A percentile compares a stretch with the other conserved stretches of the same genome.
Evolutionary conservation across 2,329 filamentous ascomycete genomes (phyloP).

Genomic region (Epichloe brachyelytri): DNA sequence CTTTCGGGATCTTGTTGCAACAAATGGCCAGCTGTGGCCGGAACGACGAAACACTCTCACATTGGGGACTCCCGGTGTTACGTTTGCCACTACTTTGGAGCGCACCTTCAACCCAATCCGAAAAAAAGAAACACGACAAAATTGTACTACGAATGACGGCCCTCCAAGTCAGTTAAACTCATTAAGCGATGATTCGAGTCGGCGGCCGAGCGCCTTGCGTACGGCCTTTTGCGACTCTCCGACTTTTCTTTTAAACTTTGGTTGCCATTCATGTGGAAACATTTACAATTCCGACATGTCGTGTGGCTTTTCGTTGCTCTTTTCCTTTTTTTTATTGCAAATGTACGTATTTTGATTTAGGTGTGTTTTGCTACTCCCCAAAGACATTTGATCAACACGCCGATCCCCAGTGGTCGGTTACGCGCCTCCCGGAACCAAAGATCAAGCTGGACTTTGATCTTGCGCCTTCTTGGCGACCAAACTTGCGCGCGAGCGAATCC

Average conservation of each 20-base stretch:
- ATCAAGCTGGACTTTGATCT: slow-evolving; percentile 21
- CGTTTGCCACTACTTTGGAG: not conserved
- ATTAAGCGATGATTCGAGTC: slow-evolving; percentile 1
- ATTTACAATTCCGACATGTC: not conserved
- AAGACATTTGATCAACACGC: not conserved
- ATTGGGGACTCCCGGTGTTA: not conserved
- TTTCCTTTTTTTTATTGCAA: slow-evolving; percentile 2
- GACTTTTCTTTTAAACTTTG: not conserved
- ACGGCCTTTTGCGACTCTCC: not conserved
- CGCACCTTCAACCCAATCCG: not conserved
- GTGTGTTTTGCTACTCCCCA: slow-evolving; percentile 2
- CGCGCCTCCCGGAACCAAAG: not conserved
- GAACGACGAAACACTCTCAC: not conserved
- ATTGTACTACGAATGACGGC: slow-evolving; percentile 7
- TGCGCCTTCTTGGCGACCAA: slow-evolving; percentile 10
- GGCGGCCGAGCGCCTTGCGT: not conserved
- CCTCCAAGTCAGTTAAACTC: not conserved
- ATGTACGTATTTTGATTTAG: not conserved
- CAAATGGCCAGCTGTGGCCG: not conserved
- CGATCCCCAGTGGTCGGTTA: not conserved
- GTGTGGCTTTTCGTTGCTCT: slow-evolving; percentile 8
- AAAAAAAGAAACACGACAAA: not conserved
- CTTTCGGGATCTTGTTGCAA: not conserved
- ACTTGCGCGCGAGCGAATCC: slow-evolving; percentile 3
- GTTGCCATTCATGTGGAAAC: slow-evolving; percentile 6